Evolutionary conservation across 495 filamentous ascomycete genomes (phyloP).

Genomic region (Hypoxylon lienhwacheense): DNA sequence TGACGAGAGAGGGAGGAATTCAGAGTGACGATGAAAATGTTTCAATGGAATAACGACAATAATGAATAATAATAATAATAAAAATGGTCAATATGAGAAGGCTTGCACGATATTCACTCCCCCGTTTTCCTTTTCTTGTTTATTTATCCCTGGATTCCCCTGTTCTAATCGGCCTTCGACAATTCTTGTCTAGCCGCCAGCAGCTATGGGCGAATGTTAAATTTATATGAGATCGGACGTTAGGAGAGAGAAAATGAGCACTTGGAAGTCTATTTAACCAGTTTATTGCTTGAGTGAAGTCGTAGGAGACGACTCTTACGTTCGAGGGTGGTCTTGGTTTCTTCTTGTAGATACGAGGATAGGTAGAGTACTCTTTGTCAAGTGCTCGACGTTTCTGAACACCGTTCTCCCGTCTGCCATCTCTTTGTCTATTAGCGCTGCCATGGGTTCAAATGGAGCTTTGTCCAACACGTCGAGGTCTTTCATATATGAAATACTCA

Average conservation of each 20-base stretch:
- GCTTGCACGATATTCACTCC: not conserved
- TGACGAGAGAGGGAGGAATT: too few relatives aligned
- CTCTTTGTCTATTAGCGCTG: constrained; percentile 34
- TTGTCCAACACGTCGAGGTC: constrained; percentile 34
- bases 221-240: constrained; percentile 16
- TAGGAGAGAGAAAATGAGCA: constrained; percentile 37
- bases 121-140: constrained; percentile 3
- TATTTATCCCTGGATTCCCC: not conserved
- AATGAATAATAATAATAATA: not conserved
- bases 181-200: constrained; percentile 38
- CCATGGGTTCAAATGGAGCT: constrained; percentile 18
- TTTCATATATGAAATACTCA: constrained; percentile 28
- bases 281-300: constrained; percentile 29
- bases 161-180: constrained; percentile 26
- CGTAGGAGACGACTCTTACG: constrained; percentile 4
- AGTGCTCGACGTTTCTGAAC: constrained; percentile 21
- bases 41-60: not conserved
- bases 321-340: constrained; percentile 33
- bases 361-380: constrained; percentile 28
- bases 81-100: constrained; percentile 19
- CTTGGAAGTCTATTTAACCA: constrained; percentile 34
- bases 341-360: constrained; percentile 39
- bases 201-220: constrained; percentile 34
- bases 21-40: too few relatives aligned
- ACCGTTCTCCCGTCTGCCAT: constrained; percentile 12